Evolutionary conservation across 768 basidiomycete species (phyloP).

Genomic region (Leccinum subtestaceum): DNA sequence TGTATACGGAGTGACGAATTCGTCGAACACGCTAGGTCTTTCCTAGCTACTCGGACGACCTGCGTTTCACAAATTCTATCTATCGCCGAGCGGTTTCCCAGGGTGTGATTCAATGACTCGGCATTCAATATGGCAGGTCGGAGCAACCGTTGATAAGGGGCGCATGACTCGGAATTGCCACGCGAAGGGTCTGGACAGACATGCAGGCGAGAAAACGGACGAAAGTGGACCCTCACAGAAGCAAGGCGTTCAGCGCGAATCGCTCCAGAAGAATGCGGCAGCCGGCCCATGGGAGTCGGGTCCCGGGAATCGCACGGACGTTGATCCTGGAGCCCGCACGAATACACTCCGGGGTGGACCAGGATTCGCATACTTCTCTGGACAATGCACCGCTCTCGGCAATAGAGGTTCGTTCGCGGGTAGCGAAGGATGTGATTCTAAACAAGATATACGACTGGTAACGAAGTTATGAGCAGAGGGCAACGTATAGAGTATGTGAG

Average conservation of each 20-base stretch:
- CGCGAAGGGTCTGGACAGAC: neutral
- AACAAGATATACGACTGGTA: neutral
- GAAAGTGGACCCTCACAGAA: neutral
- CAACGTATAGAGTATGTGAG: slow-evolving; percentile 2
- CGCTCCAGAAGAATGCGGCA: neutral
- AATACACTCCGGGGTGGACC: neutral
- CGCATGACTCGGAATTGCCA: neutral
- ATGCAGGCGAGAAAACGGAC: neutral
- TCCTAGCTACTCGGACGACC: slow-evolving; percentile 7
- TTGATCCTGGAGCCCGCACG: slow-evolving; percentile 1
- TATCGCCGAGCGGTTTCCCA: neutral
- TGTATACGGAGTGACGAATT: slow-evolving; percentile 1
- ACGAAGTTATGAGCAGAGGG: slow-evolving; percentile 8
- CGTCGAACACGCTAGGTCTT: neutral
- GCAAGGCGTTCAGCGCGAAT: slow-evolving; percentile 5
- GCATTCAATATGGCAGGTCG: neutral
- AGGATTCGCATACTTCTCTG: slow-evolving; percentile 2
- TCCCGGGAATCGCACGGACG: neutral
- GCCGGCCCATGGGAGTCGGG: neutral
- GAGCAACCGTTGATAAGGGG: neutral
- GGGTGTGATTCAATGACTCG: neutral
- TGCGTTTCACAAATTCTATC: neutral
- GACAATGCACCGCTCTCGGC: neutral
- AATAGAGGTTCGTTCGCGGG: neutral
- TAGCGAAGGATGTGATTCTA: neutral